These are phyloP conservation scores for Cryptomeria japonica DNA, from an alignment of 75 land plant species.

Conservation along the genomic window DNA sequence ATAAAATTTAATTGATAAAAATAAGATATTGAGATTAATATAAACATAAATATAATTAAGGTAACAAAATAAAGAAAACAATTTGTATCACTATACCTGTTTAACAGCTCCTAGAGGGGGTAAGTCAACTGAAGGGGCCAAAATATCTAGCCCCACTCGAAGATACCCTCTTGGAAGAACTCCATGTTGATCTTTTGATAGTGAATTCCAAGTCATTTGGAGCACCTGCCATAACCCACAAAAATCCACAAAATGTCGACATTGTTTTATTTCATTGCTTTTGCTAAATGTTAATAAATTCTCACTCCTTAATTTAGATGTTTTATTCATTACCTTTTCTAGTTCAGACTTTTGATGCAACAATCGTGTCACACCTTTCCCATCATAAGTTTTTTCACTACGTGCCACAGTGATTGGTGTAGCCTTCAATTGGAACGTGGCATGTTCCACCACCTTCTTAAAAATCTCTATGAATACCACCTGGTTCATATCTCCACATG, in stretches of 20 bases:
- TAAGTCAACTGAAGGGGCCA: slow-evolving; percentile 70
- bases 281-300: not conserved
- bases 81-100: slow-evolving; percentile 37
- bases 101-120: slow-evolving; percentile 78
- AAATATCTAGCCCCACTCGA: slow-evolving; percentile 56
- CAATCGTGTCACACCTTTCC: slow-evolving; percentile 59
- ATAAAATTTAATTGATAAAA: no score
- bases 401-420: slow-evolving; percentile 82
- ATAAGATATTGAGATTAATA: no score
- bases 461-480: slow-evolving; percentile 58
- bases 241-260: not conserved
- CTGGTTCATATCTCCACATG: slow-evolving; percentile 31
- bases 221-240: slow-evolving; percentile 36
- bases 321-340: slow-evolving; percentile 49
- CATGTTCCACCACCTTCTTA: slow-evolving; percentile 31
- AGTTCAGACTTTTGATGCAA: slow-evolving; percentile 59
- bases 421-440: slow-evolving; percentile 41
- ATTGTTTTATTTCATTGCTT: not conserved
- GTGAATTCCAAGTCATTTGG: slow-evolving; percentile 39
- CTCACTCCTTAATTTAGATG: not conserved
- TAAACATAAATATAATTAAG: no score
- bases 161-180: slow-evolving; percentile 53
- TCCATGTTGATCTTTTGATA: slow-evolving; percentile 55
- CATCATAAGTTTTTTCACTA: slow-evolving; percentile 72
- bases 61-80: no score